Base-by-base conservation (phyloP, 2,329 filamentous ascomycete genomes). In the Onygena corvina region DNA sequence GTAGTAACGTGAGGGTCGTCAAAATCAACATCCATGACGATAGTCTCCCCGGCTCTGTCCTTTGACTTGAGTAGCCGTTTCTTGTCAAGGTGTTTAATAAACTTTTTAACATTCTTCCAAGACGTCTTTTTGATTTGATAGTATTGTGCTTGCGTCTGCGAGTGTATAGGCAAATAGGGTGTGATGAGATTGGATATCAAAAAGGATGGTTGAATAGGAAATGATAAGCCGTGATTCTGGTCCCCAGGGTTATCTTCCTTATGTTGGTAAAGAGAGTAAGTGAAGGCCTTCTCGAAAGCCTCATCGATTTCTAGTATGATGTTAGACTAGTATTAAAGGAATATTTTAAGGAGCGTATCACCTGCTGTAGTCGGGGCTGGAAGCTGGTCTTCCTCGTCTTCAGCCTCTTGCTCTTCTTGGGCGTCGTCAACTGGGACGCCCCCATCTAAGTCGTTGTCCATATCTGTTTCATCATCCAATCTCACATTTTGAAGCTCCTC, bases 71-170 rank as follows among this genome's bases (percentile, higher is more conserved):
- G 63, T n/a, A 83, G 66, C 14, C 70, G 61, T 44, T 76, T 67
- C 61, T 83, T 84, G 61, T 83, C 80, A 7, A 84, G 68, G 48
- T 76, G 69, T 57, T 83, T 84, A 64, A 84, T 75, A 60, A 84
- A 83, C 56, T 82, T 84, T 59, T 79, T 80, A 52, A 80, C 74
- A 53, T 77, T 83, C 65, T 84, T 84, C 77, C 77, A 83, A 53
- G 76, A 80, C 2, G 79, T 80, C 64, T 83, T 84, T 59, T 83
- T 84, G 63, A 84, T 81, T 55, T 80, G 77, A 47, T 80, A 74
- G 52, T 71, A 77, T 50, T 74, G 74, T 1, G 71, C 69, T 58
- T 79, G 72, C 16, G 73, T 68, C 3, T 76, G 66, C 8, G 72
- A 76, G 59, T 73, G 74, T 16, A 76, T 71, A 2, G 80, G 80